Base-by-base conservation (phyloP, 805 yeast species). In the Zygosaccharomyces rouxii region DNA sequence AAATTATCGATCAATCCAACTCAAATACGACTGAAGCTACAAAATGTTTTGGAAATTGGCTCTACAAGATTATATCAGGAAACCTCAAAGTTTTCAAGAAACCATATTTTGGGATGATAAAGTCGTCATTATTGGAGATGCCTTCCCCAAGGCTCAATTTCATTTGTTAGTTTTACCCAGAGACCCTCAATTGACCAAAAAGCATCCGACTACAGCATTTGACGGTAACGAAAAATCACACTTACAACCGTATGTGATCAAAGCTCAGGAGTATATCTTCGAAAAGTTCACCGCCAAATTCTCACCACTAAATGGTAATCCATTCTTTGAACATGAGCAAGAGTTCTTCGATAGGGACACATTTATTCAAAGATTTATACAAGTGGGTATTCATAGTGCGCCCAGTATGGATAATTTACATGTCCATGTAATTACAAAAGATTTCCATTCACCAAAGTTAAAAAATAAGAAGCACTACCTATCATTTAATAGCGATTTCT, bases 401-500 rank as follows among this genome's bases (percentile, higher is more conserved):
- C 95, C 95, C 2, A 82, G 89, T 0, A 62, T 86, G 74, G 66
- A 65, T 35, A 85, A 87, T 60, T 57, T 86, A 39, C 95, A 87
- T 58, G 69, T 87, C 16, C 95, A 87, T 67, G 79, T 87, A 21
- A 72, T 87, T 42, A 80, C 89, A 0, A 71, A 68, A 42, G 95
- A 87, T 63, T 76, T 83, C 57, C 57, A 70, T 54, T 78, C 86
- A 7, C 67, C 67, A 0, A 58, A 71, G 22, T 48, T 86, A 68
- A 86, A 85, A 62, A 71, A 80, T 55, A 78, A 75, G 50, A 74
- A 72, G 47, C 95, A 87, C 63, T 86, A 79, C 63, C 82, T 82
- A 59, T 81, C 89, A 3, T 87, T 87, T 66, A 81, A 72, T 18
- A 79, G 89, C 0, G 56, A 57, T 0, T 87, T 87, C 60, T 86